Conservation (phyloP, 2,329 filamentous ascomycete genomes). For the Chaetomiaceae sp. region DNA sequence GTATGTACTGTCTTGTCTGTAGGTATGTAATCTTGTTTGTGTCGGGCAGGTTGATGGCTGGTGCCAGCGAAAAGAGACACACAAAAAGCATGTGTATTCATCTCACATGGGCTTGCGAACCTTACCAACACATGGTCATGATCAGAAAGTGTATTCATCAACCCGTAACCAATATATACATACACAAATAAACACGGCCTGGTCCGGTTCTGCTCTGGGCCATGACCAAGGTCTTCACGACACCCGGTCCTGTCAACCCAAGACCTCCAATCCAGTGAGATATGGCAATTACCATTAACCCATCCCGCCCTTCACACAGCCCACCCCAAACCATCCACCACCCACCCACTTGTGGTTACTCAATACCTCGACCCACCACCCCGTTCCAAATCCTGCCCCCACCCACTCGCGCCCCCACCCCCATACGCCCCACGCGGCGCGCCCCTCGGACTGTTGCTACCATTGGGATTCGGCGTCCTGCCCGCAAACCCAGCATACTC, state of each 20-base stretch:
- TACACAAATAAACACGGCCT: not conserved
- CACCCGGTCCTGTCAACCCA: not conserved
- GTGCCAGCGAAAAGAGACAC: too few relatives aligned
- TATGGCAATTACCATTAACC: constrained; percentile 1
- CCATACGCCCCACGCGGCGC: constrained; percentile 12
- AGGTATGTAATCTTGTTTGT: too few relatives aligned
- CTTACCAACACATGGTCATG: too few relatives aligned
- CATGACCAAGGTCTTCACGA: too few relatives aligned
- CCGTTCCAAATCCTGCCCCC: constrained; percentile 23
- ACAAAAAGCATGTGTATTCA: too few relatives aligned
- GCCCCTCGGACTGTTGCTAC: constrained; percentile 7
- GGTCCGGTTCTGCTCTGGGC: not conserved
- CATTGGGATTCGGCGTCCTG: too few relatives aligned
- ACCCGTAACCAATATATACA: constrained; percentile 4
- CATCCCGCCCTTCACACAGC: too few relatives aligned
- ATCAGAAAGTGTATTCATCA: not conserved
- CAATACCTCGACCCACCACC: constrained; percentile 18
- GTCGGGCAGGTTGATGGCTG: too few relatives aligned
- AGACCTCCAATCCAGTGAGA: not conserved
- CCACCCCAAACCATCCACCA: too few relatives aligned
- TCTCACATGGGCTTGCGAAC: too few relatives aligned
- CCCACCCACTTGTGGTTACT: too few relatives aligned
- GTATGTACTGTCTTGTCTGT: too few relatives aligned
- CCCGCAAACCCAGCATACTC: constrained; percentile 9
- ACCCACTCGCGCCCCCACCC: constrained; percentile 17